Evolutionary conservation across 495 filamentous ascomycete species (phyloP).

Genomic region (Podospora appendiculata): DNA sequence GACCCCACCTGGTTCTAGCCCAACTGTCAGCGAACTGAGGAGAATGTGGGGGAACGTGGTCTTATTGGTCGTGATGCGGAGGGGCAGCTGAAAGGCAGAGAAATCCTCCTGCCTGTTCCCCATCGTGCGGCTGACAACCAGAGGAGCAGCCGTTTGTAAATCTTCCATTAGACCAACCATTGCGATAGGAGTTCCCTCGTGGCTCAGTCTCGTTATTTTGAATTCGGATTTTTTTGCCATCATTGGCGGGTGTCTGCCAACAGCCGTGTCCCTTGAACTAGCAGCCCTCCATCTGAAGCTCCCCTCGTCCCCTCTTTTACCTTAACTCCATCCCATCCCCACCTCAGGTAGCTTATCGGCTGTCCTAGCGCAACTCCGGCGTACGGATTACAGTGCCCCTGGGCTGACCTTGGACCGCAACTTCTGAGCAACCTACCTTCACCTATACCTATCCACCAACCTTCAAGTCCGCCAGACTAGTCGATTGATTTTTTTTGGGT

Average conservation of each 20-base stretch:
- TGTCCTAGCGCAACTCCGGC: no score
- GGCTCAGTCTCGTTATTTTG: no score
- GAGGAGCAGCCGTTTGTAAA: not conserved
- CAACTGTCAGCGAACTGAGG: not conserved
- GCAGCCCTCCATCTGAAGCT: not conserved
- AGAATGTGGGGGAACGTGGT: not conserved
- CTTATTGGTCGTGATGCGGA: not conserved
- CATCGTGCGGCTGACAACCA: slow-evolving; percentile 1
- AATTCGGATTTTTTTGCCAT: not conserved
- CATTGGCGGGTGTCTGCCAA: not conserved
- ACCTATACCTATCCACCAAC: no score
- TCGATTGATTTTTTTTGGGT: no score
- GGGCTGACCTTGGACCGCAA: no score
- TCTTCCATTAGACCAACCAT: no score
- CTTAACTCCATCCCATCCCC: not conserved
- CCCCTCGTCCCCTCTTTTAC: not conserved
- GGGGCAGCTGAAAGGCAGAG: slow-evolving; percentile 3
- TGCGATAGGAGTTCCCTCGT: no score
- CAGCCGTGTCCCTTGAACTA: not conserved
- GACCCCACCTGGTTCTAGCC: no score
- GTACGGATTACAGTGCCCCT: no score
- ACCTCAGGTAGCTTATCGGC: not conserved
- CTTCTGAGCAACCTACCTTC: no score
- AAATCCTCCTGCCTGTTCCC: not conserved
- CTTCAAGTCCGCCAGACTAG: no score